These are phyloP conservation scores for Didymella keratinophila DNA, from an alignment of 2,329 filamentous ascomycete genomes.

Conservation along the genomic window DNA sequence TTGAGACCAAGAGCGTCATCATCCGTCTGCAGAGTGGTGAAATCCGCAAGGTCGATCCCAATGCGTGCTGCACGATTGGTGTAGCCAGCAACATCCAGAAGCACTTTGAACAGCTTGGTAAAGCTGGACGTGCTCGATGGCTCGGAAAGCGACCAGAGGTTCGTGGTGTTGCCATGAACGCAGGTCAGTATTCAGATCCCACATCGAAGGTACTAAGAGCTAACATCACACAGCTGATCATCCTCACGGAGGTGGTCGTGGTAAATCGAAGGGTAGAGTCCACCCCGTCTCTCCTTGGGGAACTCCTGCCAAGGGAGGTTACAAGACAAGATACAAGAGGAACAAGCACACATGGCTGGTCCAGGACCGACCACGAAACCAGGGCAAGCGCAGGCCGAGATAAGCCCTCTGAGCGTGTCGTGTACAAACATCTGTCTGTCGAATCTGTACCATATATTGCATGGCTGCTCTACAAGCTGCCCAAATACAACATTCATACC, in stretches of 20 bases:
- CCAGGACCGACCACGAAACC: constrained; percentile 81
- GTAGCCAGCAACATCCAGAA: constrained; percentile 92
- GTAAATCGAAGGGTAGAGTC: constrained; percentile 98
- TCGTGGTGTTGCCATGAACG: constrained; percentile 98
- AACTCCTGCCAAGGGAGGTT: constrained; percentile 84
- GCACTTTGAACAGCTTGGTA: constrained; percentile 89
- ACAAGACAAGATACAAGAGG: constrained; percentile 88
- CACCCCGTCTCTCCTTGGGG: constrained; percentile 97
- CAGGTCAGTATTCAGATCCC: constrained; percentile 61
- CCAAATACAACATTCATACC: constrained; percentile 8
- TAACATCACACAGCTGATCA: constrained; percentile 72
- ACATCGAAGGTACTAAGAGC: constrained; percentile 5
- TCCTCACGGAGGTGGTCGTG: constrained; percentile 97
- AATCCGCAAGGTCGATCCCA: constrained; percentile 84
- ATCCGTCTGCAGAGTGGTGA: constrained; percentile 93
- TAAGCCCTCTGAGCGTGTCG: constrained; percentile 26
- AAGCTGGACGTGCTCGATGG: constrained; percentile 93
- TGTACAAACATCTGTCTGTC: constrained; percentile 30
- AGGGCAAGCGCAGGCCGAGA: constrained; percentile 76
- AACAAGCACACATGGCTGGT: constrained; percentile 95
- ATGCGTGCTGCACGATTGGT: constrained; percentile 94
- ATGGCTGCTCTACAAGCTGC: constrained; percentile 16
- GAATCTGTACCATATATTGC: constrained; percentile 31
- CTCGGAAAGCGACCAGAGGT: constrained; percentile 94
- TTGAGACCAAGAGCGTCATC: constrained; percentile 79